Conservation (phyloP, 805 yeast genomes). For the Priceomyces haplophilus region DNA sequence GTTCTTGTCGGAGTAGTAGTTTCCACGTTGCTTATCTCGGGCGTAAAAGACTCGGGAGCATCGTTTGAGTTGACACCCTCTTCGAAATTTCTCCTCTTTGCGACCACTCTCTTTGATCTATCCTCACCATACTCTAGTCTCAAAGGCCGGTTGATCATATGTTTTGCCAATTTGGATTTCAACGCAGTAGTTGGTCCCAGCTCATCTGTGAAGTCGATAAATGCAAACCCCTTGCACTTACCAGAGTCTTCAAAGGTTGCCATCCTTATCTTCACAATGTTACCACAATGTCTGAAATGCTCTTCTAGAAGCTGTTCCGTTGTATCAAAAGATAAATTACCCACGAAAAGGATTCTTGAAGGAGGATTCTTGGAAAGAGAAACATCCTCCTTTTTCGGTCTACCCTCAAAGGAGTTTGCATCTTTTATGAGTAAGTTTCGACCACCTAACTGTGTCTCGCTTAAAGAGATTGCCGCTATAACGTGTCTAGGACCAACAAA, state of each 20-base stretch:
- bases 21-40: background rate
- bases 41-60: background rate
- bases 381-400: constrained; percentile 56
- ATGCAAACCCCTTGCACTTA: constrained; percentile 95
- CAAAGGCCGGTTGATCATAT: constrained; percentile 67
- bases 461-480: constrained; percentile 57
- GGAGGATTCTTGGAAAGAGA: constrained; percentile 75
- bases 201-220: constrained; percentile 78
- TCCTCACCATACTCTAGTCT: constrained; percentile 95
- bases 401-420: constrained; percentile 78
- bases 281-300: constrained; percentile 91
- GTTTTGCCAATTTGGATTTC: constrained; percentile 63
- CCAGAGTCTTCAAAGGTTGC: constrained; percentile 98
- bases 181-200: constrained; percentile 82
- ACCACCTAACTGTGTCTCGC: constrained; percentile 75
- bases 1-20: constrained; percentile 3
- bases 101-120: constrained; percentile 61
- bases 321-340: constrained; percentile 90
- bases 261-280: constrained; percentile 80
- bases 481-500: constrained; percentile 61
- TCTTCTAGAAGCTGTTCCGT: constrained; percentile 72
- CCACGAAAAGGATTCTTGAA: constrained; percentile 83
- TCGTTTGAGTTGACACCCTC: constrained; percentile 4
- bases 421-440: constrained; percentile 83
- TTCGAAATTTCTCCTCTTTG: constrained; percentile 5